phyloP scores from a whole-genome alignment of 176 grass and related monocot genomes.

The Thalia dealbata region DNA sequence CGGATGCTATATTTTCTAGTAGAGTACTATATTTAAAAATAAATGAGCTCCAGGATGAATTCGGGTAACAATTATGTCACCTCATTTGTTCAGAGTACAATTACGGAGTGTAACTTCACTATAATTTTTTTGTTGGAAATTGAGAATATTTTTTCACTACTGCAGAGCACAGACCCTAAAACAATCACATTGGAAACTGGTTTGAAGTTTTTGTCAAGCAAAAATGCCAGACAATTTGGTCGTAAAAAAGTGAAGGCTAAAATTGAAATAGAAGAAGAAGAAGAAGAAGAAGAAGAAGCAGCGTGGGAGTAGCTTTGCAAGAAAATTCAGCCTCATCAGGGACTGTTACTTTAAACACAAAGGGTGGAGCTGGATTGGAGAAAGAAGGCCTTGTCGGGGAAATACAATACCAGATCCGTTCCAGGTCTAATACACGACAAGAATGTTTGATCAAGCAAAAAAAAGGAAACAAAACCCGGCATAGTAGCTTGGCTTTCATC shows the following conservation, averaged over 20 bases:
- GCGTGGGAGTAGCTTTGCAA: background rate
- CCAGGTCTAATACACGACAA: too few species aligned
- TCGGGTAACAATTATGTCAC: too few species aligned
- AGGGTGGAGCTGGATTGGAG: background rate
- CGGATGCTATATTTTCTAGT: background rate
- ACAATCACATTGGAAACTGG: conserved; percentile 47
- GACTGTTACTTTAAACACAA: background rate
- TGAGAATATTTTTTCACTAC: background rate
- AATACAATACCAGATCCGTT: too few species aligned
- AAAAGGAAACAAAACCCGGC: background rate
- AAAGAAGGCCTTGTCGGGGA: too few species aligned
- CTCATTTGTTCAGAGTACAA: too few species aligned
- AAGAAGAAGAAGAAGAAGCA: conserved; percentile 6
- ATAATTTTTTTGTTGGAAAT: background rate
- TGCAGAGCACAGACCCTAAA: conserved; percentile 42
- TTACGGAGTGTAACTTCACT: too few species aligned
- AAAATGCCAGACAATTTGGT: conserved; percentile 57
- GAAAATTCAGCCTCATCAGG: background rate
- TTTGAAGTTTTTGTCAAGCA: conserved; percentile 59
- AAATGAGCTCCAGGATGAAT: too few species aligned
- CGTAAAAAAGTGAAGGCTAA: conserved; percentile 29
- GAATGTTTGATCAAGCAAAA: background rate
- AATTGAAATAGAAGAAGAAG: too few species aligned
- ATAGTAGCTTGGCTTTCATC: background rate
- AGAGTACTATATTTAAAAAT: conserved; percentile 5